Base-by-base conservation (phyloP, 352 stramenopile species). In the Phytophthora fragariae region DNA sequence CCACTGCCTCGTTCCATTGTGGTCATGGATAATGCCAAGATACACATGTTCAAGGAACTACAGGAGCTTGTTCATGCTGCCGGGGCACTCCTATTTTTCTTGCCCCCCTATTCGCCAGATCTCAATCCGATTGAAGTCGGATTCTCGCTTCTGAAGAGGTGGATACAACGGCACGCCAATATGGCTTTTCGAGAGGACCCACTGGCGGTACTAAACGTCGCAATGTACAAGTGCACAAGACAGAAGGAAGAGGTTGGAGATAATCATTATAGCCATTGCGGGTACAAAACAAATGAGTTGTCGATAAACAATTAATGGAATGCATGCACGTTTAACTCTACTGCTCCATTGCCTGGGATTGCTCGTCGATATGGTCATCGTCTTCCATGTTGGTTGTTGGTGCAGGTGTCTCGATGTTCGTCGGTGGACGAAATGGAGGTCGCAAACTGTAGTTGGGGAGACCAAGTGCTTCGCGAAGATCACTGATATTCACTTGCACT, bases 1-100 rank as follows among this genome's bases (percentile, higher is more conserved):
- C 80, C 88, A 29, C 64, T 83, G 17, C 85, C 89, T 10, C 62
- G 97, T 17, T 84, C 82, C 2, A 89, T 95, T 53, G 72, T 99
- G 46, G 73, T 99, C 17, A 60, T 82, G 29, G 68, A 79, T 21
- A 77, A 78, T 37, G 65, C 82, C 0, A 81, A 80, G 17, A 92
- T 97, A 5, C 81, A 98, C n/a, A 96, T 99, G 64, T 99, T 98
- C 77, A 84, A 91, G 21, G 94, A 95, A 60, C 89, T 99, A 68
- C 73, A 92, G 21, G 92, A 98, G 60, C 96, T 98, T 61, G 95
- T 98, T 50, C 97, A 92, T 77, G 97, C 98, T 50, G 98, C 93
- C 64, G 71, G 98, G 21, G 94, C 93, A 12, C 97, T 98, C 57
- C 64, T 75, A 0, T 70, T 75, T 19, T 70, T 70, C 37, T 35